Conservation (phyloP, 2,329 filamentous ascomycete species). For the Teratosphaeria destructans region DNA sequence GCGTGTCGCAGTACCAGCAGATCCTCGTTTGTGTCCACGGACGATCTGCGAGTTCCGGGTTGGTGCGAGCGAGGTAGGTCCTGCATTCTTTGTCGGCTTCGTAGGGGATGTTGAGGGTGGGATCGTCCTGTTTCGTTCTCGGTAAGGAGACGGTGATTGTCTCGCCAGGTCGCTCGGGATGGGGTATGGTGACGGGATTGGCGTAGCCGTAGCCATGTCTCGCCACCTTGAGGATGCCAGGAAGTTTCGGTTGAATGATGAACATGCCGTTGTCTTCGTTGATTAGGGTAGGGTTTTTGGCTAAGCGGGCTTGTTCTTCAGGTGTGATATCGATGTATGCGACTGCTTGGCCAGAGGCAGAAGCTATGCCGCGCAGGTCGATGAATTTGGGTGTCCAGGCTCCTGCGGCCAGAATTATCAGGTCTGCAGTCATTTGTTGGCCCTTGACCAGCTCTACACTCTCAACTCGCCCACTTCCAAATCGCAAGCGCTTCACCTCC, state of each 20-base stretch:
- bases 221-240: slow-evolving; percentile 37
- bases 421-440: slow-evolving; percentile 48
- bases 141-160: slow-evolving; percentile 39
- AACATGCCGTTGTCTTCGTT: slow-evolving; percentile 64
- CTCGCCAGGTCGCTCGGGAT: slow-evolving; percentile 30
- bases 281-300: slow-evolving; percentile 58
- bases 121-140: slow-evolving; percentile 37
- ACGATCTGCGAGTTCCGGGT: slow-evolving; percentile 26
- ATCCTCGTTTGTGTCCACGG: slow-evolving; percentile 39
- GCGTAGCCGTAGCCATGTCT: slow-evolving; percentile 41
- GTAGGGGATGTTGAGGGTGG: slow-evolving; percentile 36
- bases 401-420: slow-evolving; percentile 72
- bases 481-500: slow-evolving; percentile 38
- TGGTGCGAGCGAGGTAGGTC: slow-evolving; percentile 48
- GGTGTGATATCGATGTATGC: slow-evolving; percentile 66
- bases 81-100: slow-evolving; percentile 56
- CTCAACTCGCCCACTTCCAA: slow-evolving; percentile 32
- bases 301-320: slow-evolving; percentile 57
- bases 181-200: slow-evolving; percentile 36
- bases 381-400: slow-evolving; percentile 76
- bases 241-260: slow-evolving; percentile 54
- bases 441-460: slow-evolving; percentile 50
- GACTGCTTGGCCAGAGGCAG: slow-evolving; percentile 73
- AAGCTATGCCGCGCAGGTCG: slow-evolving; percentile 63
- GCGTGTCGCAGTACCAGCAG: slow-evolving; percentile 50